A percentile compares a stretch with the other conserved stretches of the same genome.
Conservation (phyloP, 148 eudicot species). For the Heliosperma pusillum region DNA sequence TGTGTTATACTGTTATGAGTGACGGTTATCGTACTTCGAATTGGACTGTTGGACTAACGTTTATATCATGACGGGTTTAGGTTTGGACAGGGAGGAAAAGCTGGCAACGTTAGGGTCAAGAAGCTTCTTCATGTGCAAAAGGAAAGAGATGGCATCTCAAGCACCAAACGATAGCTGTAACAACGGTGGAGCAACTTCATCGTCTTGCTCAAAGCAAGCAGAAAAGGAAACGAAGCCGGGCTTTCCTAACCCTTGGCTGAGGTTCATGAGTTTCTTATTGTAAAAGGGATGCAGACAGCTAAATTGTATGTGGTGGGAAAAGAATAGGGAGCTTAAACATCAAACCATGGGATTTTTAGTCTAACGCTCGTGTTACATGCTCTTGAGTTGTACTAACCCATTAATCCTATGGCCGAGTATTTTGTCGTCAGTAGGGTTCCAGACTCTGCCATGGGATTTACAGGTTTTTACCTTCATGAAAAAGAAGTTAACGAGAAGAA, state of each 20-base stretch:
- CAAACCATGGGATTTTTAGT: background rate
- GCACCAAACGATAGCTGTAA: background rate
- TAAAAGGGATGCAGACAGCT: background rate
- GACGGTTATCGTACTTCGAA: too few relatives aligned
- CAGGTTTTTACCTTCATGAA: too few relatives aligned
- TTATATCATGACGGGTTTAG: constrained; percentile 24
- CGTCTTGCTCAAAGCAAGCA: constrained; percentile 53
- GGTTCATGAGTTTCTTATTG: constrained; percentile 1
- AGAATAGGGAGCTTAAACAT: background rate
- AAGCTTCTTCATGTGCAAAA: constrained; percentile 70
- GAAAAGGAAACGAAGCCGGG: constrained; percentile 33
- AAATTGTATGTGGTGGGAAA: background rate
- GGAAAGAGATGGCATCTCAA: constrained; percentile 3
- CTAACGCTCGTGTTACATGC: background rate
- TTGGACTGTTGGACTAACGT: background rate
- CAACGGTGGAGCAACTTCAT: background rate
- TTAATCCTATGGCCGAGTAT: background rate
- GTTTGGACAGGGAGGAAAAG: constrained; percentile 63
- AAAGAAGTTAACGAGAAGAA: too few relatives aligned
- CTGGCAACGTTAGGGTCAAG: constrained; percentile 62
- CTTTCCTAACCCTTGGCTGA: constrained; percentile 38
- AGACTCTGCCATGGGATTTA: too few relatives aligned
- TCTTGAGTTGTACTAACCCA: background rate
- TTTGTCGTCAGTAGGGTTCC: too few relatives aligned
- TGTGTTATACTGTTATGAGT: too few relatives aligned